Base-by-base conservation (phyloP, 2,329 filamentous ascomycete species). In the Penicillium thymicola region DNA sequence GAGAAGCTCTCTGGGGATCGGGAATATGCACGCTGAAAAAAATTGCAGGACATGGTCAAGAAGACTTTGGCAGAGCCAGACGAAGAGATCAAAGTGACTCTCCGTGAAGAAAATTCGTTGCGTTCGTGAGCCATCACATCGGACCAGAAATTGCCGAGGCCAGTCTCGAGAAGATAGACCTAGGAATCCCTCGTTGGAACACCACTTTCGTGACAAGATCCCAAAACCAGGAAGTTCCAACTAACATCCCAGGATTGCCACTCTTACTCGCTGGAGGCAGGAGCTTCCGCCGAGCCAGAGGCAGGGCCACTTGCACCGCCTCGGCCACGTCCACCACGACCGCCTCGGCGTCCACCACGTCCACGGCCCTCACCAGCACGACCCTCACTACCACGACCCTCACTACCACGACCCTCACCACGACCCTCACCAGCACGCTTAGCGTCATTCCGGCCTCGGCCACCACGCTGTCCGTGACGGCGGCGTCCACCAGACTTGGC, bases 11-110 rank as follows among this genome's bases (percentile, higher is more conserved):
- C 60, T 58, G 55, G 41, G 61, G 62, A 62, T 62, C 60, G 60
- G 60, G 57, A 66, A 60, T 68, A 73, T 72, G 70, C 70, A 72
- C 72, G 72, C 71, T 73, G 64, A 71, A 59, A 59, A 70, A 65
- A 65, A 72, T 69, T 66, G 63, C 64, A 70, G 64, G 61, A 65
- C 62, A 68, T 69, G 61, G 67, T 55, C 49, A 58, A 62, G 62
- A 62, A 62, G 63, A 63, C 63, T 68, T 69, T 68, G 59, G 59
- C 27, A 59, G 58, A 41, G 57, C 36, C 38, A 42, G 48, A 59
- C 56, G 43, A 48, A 53, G 50, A 55, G 51, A 50, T 53, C 53
- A 50, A 59, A 47, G 50, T 58, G 55, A 59, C 58, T 54, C 58
- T 54, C 55, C 44, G 41, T 59, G 54, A 67, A 67, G 61, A 65